Conservation (phyloP, 2,329 filamentous ascomycete genomes). For the Arthrobotrys megalospora region DNA sequence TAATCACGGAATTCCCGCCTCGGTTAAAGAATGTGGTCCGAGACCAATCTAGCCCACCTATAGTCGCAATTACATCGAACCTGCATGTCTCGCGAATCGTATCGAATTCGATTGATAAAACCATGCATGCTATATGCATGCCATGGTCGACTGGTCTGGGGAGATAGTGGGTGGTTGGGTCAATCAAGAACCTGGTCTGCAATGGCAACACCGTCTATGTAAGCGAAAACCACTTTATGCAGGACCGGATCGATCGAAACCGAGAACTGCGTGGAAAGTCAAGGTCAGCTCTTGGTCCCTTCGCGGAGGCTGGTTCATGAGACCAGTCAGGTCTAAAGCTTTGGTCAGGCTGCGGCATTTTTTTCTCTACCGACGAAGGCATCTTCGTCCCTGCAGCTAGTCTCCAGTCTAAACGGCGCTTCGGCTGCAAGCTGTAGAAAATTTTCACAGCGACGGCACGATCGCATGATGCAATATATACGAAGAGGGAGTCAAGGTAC, state of each 20-base stretch:
- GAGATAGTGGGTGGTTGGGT: constrained; percentile 10
- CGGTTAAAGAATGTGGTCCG: no score
- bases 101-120: not conserved
- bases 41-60: no score
- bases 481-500: constrained; percentile 1
- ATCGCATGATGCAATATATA: not conserved
- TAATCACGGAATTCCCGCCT: no score
- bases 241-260: no score
- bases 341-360: no score
- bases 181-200: not conserved
- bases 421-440: not conserved
- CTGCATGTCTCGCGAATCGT: not conserved
- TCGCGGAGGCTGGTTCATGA: no score
- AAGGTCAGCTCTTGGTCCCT: no score
- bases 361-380: not conserved
- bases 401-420: not conserved
- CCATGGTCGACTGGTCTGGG: no score
- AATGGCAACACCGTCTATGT: not conserved
- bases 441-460: not conserved
- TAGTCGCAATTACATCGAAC: not conserved
- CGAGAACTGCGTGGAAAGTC: no score
- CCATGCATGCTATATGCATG: constrained; percentile 1
- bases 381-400: not conserved
- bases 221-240: no score
- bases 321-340: no score